phyloP scores from a whole-genome alignment of 495 filamentous ascomycete genomes.

The Daldinia concentrica region DNA sequence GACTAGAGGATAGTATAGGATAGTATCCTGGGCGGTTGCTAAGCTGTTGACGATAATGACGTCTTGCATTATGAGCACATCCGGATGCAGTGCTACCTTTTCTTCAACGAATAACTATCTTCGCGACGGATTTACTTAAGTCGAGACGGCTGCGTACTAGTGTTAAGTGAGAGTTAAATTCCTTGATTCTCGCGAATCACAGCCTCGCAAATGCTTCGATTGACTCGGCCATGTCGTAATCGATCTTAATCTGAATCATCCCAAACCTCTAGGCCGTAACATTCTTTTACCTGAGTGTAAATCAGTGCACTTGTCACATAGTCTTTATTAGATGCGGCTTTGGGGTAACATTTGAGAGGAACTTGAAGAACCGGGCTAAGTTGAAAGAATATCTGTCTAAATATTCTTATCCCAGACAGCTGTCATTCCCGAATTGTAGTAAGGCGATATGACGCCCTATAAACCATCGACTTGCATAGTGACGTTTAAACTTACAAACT shows the following conservation, averaged over 20 bases:
- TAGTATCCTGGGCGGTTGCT: not conserved
- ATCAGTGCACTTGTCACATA: not conserved
- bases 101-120: not conserved
- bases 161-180: slow-evolving; percentile 4
- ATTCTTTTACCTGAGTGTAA: not conserved
- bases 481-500: not conserved
- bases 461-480: not conserved
- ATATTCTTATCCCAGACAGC: not conserved
- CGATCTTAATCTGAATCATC: not conserved
- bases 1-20: not conserved
- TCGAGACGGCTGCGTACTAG: not conserved
- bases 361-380: not conserved
- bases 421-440: not conserved
- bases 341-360: not conserved
- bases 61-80: not conserved
- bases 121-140: not conserved
- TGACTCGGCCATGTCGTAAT: slow-evolving; percentile 33
- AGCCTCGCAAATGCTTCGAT: not conserved
- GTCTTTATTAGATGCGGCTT: not conserved
- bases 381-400: not conserved
- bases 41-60: not conserved
- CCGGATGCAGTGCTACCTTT: not conserved
- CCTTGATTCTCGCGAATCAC: slow-evolving; percentile 5
- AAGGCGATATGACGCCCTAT: not conserved
- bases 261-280: not conserved